Evolutionary conservation across 2,329 filamentous ascomycete species (phyloP).

Genomic region (Aspergillus sp.): DNA sequence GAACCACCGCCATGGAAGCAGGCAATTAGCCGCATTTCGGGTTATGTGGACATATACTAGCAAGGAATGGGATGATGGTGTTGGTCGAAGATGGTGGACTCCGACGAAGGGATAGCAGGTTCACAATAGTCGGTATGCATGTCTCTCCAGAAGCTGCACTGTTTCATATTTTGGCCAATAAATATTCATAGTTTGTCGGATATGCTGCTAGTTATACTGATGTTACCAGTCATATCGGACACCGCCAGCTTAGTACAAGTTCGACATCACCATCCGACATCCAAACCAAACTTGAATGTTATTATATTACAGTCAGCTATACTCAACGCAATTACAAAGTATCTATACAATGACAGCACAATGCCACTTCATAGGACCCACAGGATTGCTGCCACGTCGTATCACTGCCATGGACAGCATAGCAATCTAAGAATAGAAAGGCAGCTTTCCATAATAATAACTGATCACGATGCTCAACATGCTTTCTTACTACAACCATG

Average conservation of each 20-base stretch:
- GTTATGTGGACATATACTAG: background rate
- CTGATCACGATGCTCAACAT: background rate
- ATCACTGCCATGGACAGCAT: background rate
- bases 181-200: no score
- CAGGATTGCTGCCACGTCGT: background rate
- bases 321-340: no score
- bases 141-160: no score
- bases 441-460: background rate
- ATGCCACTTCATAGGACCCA: background rate
- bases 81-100: background rate
- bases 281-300: no score
- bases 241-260: no score
- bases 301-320: no score
- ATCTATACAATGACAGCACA: background rate
- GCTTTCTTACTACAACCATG: constrained; percentile 5
- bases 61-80: background rate
- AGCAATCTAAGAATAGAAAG: background rate
- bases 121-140: no score
- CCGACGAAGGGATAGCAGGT: no score
- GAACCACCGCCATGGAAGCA: constrained; percentile 19
- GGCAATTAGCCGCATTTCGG: constrained; percentile 12
- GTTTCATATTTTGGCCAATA: no score
- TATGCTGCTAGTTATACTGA: no score
- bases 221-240: no score
- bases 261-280: no score